A percentile compares a stretch with the other conserved stretches of the same genome.
Evolutionary conservation across 257 asterid genomes (phyloP).

Genomic region (Gentiana dahurica): DNA sequence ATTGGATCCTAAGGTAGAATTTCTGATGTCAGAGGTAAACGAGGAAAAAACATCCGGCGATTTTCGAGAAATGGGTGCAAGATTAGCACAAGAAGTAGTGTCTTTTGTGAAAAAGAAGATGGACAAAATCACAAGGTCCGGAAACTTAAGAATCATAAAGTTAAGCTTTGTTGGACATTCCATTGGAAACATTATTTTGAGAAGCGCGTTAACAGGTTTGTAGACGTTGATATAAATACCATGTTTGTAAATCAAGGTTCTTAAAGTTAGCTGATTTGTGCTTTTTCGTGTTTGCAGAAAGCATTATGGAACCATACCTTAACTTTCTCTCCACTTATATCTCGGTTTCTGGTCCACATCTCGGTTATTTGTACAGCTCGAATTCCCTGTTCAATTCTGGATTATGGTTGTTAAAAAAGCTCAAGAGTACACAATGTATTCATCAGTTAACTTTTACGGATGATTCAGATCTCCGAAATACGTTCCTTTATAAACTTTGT

Average conservation of each 20-base stretch:
- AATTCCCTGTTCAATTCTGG: slow-evolving; percentile 92
- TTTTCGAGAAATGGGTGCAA: slow-evolving; percentile 90
- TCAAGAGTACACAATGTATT: slow-evolving; percentile 88
- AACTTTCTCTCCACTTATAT: slow-evolving; percentile 73
- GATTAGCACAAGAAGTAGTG: slow-evolving; percentile 89
- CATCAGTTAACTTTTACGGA: slow-evolving; percentile 96
- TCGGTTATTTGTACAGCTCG: slow-evolving; percentile 89
- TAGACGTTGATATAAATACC: slow-evolving; percentile 6
- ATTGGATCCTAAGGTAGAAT: slow-evolving; percentile 80
- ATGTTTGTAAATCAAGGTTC: background rate
- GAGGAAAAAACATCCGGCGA: slow-evolving; percentile 97
- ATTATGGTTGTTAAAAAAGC: slow-evolving; percentile 90
- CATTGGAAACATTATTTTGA: slow-evolving; percentile 79
- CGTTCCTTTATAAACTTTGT: slow-evolving; percentile 74
- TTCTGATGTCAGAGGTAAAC: slow-evolving; percentile 84
- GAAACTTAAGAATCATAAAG: slow-evolving; percentile 60
- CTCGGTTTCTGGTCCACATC: slow-evolving; percentile 94
- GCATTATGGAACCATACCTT: slow-evolving; percentile 84
- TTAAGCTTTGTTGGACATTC: slow-evolving; percentile 97
- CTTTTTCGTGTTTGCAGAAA: slow-evolving; percentile 34
- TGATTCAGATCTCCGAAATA: slow-evolving; percentile 72
- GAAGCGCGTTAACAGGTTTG: slow-evolving; percentile 89
- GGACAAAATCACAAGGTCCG: slow-evolving; percentile 83
- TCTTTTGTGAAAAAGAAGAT: slow-evolving; percentile 81
- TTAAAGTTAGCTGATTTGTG: slow-evolving; percentile 19